phyloP scores from a whole-genome alignment of 805 yeast genomes.

The Saturnispora dispora region DNA sequence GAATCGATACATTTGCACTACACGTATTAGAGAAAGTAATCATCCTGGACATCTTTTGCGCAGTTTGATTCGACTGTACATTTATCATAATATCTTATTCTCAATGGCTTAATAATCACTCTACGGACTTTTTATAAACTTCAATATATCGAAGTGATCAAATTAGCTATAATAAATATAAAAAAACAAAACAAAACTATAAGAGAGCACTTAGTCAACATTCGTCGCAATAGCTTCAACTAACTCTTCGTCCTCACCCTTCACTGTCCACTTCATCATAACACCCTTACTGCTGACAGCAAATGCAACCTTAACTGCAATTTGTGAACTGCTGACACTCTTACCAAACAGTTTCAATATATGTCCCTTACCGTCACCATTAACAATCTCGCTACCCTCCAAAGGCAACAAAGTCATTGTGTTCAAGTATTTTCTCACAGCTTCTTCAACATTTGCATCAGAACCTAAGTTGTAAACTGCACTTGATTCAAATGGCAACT shows the following conservation, averaged over 20 bases:
- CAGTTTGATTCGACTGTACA: too few species aligned
- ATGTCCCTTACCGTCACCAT: conserved; percentile 48
- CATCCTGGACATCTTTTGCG: too few species aligned
- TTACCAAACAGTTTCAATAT: conserved; percentile 77
- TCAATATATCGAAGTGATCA: neutral
- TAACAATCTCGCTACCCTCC: conserved; percentile 63
- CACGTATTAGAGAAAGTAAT: too few species aligned
- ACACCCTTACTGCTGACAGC: conserved; percentile 41
- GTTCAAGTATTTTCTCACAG: conserved; percentile 44
- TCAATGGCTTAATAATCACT: too few species aligned
- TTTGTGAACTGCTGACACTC: conserved; percentile 48
- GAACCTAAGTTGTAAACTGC: conserved; percentile 60
- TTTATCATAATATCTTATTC: too few species aligned
- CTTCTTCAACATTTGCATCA: conserved; percentile 36
- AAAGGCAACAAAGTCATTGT: conserved; percentile 60
- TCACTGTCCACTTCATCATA: conserved; percentile 51
- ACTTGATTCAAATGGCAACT: conserved; percentile 50
- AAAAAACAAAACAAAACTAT: neutral
- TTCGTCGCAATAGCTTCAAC: conserved; percentile 45
- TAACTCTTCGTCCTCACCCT: conserved; percentile 42
- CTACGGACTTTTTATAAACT: neutral
- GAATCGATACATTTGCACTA: too few species aligned
- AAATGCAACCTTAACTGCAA: conserved; percentile 41
- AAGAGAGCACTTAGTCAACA: conserved; percentile 24
- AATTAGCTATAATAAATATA: neutral